These are phyloP conservation scores for Endotrypanum monterogeii DNA, from an alignment of 208 protist species.

Conservation along the genomic window DNA sequence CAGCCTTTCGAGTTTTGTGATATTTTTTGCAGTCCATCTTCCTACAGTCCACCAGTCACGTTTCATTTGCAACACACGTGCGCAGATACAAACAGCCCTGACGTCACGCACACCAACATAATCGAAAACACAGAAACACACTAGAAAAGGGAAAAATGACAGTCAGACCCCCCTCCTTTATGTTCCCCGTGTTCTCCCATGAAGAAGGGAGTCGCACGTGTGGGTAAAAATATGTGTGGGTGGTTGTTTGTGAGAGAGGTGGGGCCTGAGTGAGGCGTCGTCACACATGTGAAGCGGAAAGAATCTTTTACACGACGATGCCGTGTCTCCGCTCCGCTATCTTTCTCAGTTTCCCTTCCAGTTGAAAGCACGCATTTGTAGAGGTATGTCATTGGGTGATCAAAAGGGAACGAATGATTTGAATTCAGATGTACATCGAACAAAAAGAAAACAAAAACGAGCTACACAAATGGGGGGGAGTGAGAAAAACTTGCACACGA, in stretches of 20 bases:
- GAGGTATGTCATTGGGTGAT: neutral
- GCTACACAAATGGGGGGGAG: neutral
- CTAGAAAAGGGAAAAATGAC: neutral
- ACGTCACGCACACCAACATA: neutral
- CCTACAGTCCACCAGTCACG: neutral
- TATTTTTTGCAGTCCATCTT: neutral
- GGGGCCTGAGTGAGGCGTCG: too few species aligned
- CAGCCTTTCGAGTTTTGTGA: neutral
- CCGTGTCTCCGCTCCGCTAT: neutral
- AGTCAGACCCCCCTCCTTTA: neutral
- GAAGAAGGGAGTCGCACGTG: neutral
- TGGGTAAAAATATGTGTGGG: neutral
- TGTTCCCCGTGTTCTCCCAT: neutral
- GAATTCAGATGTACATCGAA: neutral
- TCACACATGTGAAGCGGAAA: too few species aligned
- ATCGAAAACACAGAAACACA: neutral
- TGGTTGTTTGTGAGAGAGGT: neutral
- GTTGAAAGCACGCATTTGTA: neutral
- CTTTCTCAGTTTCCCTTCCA: neutral
- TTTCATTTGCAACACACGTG: neutral
- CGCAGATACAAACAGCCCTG: neutral
- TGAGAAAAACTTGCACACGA: neutral
- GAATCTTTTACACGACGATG: neutral
- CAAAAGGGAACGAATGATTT: neutral
- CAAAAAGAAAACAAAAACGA: neutral